Percentiles rank a stretch among this genome's conserved stretches.
Conservation (phyloP, 164 flowering plant species). For the Tinospora cordifolia region DNA sequence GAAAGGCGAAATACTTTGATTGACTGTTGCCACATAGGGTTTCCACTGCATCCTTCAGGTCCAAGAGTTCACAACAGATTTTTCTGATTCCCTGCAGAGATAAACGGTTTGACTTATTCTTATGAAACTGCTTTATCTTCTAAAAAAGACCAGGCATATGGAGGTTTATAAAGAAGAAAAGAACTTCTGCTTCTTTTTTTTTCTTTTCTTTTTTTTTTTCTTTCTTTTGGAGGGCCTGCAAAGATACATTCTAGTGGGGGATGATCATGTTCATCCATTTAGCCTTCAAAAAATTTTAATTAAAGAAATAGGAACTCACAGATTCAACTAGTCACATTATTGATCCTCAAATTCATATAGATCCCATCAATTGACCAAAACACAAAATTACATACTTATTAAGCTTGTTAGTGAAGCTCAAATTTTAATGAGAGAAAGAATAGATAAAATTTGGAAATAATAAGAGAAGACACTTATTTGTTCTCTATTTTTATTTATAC, state of each 20-base stretch:
- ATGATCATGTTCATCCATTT: too few species aligned
- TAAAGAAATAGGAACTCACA: too few species aligned
- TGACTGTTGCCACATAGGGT: constrained; percentile 79
- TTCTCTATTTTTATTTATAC: background rate
- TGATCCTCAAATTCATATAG: too few species aligned
- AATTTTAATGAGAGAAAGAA: background rate
- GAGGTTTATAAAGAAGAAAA: background rate
- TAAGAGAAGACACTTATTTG: background rate
- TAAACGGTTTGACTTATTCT: background rate
- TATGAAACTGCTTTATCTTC: background rate
- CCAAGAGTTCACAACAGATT: constrained; percentile 89
- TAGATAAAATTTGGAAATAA: background rate
- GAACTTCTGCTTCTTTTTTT: background rate
- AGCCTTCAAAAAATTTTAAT: too few species aligned
- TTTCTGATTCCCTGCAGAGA: constrained; percentile 75
- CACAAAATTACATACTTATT: too few species aligned
- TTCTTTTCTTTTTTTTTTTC: background rate
- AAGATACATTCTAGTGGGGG: background rate
- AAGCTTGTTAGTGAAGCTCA: too few species aligned
- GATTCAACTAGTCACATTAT: too few species aligned
- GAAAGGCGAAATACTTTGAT: constrained; percentile 72
- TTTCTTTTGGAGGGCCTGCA: background rate
- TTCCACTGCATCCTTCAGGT: constrained; percentile 93
- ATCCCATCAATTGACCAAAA: too few species aligned
- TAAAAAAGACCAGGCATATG: background rate